These are phyloP conservation scores for Colletotrichum eremochloae DNA, from an alignment of 2,329 filamentous ascomycete species.

Conservation along the genomic window DNA sequence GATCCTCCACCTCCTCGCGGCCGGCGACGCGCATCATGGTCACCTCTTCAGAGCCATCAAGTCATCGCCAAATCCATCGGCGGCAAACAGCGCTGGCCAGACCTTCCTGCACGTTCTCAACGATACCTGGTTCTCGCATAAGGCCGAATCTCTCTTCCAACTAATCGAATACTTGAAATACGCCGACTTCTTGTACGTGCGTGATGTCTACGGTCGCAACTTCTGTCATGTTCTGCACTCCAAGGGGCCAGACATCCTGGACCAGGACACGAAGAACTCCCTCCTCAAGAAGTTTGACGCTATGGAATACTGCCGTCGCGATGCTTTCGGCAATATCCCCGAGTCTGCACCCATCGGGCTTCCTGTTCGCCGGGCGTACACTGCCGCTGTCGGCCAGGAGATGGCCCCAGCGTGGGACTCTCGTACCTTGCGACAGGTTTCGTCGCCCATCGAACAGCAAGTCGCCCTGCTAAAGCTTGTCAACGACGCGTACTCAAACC, in stretches of 20 bases:
- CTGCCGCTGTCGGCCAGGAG: conserved; percentile 34
- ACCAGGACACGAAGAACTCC: conserved; percentile 48
- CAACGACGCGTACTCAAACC: conserved; percentile 50
- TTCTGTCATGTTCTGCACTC: conserved; percentile 62
- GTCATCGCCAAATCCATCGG: conserved; percentile 33
- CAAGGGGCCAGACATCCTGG: conserved; percentile 44
- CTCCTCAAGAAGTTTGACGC: conserved; percentile 53
- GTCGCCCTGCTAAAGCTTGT: conserved; percentile 55
- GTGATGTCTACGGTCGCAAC: conserved; percentile 66
- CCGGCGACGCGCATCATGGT: conserved; percentile 49
- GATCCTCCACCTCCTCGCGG: conserved; percentile 61
- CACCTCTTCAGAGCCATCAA: conserved; percentile 49
- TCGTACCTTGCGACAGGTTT: not conserved
- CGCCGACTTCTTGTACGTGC: conserved; percentile 50
- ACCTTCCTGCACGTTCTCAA: conserved; percentile 63
- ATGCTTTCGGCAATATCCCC: conserved; percentile 61
- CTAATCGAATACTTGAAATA: conserved; percentile 46
- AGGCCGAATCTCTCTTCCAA: conserved; percentile 47
- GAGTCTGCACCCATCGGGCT: conserved; percentile 25
- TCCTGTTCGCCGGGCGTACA: conserved; percentile 43
- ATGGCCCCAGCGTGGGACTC: conserved; percentile 22
- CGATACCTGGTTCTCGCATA: conserved; percentile 49
- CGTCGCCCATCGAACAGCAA: conserved; percentile 45
- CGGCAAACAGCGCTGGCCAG: conserved; percentile 59
- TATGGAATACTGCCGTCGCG: conserved; percentile 55